phyloP scores from a whole-genome alignment of 2,329 filamentous ascomycete genomes.

The Cladophialophora yegresii region DNA sequence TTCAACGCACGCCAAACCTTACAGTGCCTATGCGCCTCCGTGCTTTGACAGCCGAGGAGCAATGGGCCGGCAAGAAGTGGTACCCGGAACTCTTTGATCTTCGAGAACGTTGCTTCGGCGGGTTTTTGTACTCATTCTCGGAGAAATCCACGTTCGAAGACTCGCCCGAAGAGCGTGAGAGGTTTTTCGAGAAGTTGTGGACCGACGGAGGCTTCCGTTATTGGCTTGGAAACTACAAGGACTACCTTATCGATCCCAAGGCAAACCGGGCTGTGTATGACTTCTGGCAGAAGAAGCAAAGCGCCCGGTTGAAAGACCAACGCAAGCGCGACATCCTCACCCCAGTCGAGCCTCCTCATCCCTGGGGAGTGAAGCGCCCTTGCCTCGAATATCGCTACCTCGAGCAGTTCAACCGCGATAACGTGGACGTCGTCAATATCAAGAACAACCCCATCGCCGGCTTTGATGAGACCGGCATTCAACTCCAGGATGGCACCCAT shows the following conservation, averaged over 20 bases:
- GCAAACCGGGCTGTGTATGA: constrained; percentile 58
- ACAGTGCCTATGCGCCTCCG: constrained; percentile 62
- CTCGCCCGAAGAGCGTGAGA: constrained; percentile 42
- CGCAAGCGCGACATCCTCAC: constrained; percentile 56
- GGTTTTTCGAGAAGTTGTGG: constrained; percentile 55
- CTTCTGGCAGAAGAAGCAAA: constrained; percentile 59
- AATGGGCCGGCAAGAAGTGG: constrained; percentile 50
- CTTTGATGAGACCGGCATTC: constrained; percentile 48
- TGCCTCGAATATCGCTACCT: constrained; percentile 55
- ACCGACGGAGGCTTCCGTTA: constrained; percentile 60
- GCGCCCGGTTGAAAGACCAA: constrained; percentile 55
- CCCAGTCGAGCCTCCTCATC: constrained; percentile 55
- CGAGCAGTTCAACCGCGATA: constrained; percentile 52
- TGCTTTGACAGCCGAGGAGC: constrained; percentile 53
- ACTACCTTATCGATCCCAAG: constrained; percentile 50
- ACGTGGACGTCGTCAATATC: constrained; percentile 53
- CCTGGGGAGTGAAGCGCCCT: constrained; percentile 57
- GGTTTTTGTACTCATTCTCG: constrained; percentile 59
- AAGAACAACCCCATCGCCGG: constrained; percentile 48
- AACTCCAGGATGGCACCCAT: constrained; percentile 43
- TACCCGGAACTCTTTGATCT: constrained; percentile 32
- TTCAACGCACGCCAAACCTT: constrained; percentile 68
- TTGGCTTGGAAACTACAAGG: constrained; percentile 57
- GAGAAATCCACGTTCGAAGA: constrained; percentile 58
- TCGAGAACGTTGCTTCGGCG: constrained; percentile 44